Base-by-base conservation (phyloP, 805 yeast genomes). In the Tetrapisispora taiwanensis region DNA sequence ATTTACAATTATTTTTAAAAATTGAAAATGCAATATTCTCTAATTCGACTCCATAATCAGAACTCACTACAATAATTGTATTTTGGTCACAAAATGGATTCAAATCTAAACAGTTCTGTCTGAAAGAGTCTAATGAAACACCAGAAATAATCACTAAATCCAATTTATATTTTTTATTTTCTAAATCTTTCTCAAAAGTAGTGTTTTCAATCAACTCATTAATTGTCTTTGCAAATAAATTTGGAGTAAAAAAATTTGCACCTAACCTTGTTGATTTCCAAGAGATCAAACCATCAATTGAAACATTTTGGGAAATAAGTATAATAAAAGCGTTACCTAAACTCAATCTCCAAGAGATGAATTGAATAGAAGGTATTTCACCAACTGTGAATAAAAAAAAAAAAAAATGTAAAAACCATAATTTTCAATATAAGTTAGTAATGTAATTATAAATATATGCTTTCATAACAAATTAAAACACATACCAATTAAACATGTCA, bases 211-310 rank as follows among this genome's bases (percentile, higher is more conserved):
- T 35, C 10, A 56, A 34, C 19, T 52, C 58, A 14, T 45, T 46
- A 7, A 52, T 46, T 36, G 52, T 57, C 28, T 56, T 59, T 2
- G 58, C 48, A 42, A 57, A 56, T 14, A 58, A 50, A 44, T 62
- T 61, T 10, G 67, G 65, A 13, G 55, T 54, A 43, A 61, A 62
- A 40, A 56, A 59, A 46, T 56, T 59, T 7, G 65, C 58, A 4
- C 65, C 65, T 15, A 59, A 38, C 33, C 56, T 56, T 3, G 58
- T 47, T 10, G 65, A 57, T 44, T 61, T 60, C 67, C 66, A 62
- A 3, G 63, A 53, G 1, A 62, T 56, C 15, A 58, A 42, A 4
- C 64, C 63, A 53, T 61, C 65, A 30, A 57, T 51, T 7, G 65
- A 54, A 9, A 60, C 55, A 41, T 51, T 54, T 19, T 52, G 53